These are phyloP conservation scores for Cryptococcus sp. DNA, from an alignment of 1,284 basidiomycete species.

Conservation along the genomic window DNA sequence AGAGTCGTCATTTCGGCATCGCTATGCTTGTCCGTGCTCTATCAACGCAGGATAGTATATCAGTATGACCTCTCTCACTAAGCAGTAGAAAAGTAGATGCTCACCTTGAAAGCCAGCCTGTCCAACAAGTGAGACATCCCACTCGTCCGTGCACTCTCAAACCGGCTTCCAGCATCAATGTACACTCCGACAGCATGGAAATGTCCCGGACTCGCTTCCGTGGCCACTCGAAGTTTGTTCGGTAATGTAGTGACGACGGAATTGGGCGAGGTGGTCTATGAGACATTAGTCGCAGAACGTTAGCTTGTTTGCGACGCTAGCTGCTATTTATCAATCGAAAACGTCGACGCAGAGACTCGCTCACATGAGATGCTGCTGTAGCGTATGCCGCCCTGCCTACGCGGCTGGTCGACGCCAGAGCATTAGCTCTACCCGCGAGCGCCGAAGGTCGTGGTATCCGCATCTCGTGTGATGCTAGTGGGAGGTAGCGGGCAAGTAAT, in stretches of 20 bases:
- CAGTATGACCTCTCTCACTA: not conserved
- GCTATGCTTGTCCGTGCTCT: conserved; percentile 57
- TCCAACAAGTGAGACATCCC: conserved; percentile 92
- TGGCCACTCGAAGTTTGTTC: conserved; percentile 89
- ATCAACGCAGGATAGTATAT: not conserved
- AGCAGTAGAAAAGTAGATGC: conserved; percentile 23
- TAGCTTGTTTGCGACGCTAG: not conserved
- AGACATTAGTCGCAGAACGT: not conserved
- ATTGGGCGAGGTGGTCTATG: conserved; percentile 16
- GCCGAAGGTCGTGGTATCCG: conserved; percentile 15
- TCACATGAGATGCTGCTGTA: conserved; percentile 4
- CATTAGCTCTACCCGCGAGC: not conserved
- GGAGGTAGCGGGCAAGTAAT: not conserved
- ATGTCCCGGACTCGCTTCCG: conserved; percentile 87
- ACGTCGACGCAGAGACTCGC: not conserved
- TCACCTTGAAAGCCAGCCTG: conserved; percentile 93
- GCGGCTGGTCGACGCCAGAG: too few relatives aligned
- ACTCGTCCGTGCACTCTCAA: conserved; percentile 73
- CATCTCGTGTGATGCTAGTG: not conserved
- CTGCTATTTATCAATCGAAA: not conserved
- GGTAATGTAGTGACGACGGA: conserved; percentile 73
- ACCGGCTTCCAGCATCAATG: conserved; percentile 90
- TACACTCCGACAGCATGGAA: conserved; percentile 94
- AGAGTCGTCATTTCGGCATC: conserved; percentile 75
- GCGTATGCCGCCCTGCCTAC: not conserved